Evolutionary conservation across 116 monocot species (phyloP), one percentile per base, ranked within the genome.

Genomic region (Trichopus zeylanicus): DNA sequence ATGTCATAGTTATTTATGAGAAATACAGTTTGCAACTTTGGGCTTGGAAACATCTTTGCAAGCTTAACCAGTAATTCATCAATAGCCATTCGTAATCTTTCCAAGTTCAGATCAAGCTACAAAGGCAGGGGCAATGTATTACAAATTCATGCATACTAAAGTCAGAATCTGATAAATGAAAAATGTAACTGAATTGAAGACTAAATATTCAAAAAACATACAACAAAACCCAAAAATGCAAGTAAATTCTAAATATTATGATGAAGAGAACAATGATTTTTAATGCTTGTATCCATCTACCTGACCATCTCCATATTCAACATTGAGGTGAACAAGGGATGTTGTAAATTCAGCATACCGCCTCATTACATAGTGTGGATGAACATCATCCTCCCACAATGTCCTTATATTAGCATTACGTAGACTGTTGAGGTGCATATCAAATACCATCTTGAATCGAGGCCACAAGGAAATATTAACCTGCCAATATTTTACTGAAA

Each of bases 331-430:
- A 61, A 87, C 48, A 35, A 97, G 97, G 31, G 97, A 91, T 1
- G 97, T 91, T 30, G 91, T 98, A 71, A 98, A 97, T 56, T 98
- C 97, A 73, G 97, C 97, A 74, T 85, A 98, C 16, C 91, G 91
- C 54, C 91, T 84, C 75, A 91, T 87, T 12, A 88, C 97, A 72
- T 98, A 98, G 73, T 98, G 97, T 28, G 97, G 97, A 82, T 98
- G 97, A 62, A 98, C 91, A 71, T 98, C 97, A 75, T 91, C 91
- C 82, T 87, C 91, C 97, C 91, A 98, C 42, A 98, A 75, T n/a
- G 79, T 70, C 73, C 57, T 91, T 35, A 87, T 61, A 70, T 85
- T 91, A 19, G 97, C 97, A 74, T 82, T 85, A 7, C 91, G 83
- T 29, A 98, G 47, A 62, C 97, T 98, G 68, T 77, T 85, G 68